phyloP scores from a whole-genome alignment of 495 filamentous ascomycete species.

The Recurvomyces mirabilis region DNA sequence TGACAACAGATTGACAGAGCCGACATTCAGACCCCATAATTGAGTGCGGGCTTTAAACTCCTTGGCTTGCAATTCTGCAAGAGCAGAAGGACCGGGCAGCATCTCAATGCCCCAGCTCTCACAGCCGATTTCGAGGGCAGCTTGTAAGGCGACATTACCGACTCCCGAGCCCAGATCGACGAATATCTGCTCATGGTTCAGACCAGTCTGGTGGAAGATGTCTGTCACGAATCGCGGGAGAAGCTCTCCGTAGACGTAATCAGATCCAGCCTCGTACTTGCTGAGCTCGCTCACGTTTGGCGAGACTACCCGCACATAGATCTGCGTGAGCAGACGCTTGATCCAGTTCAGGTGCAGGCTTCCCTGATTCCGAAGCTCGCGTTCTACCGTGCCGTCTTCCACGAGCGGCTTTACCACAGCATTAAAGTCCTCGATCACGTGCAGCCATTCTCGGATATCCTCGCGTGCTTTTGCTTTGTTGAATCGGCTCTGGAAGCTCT shows the following conservation, averaged over 20 bases:
- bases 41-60: slow-evolving; percentile 77
- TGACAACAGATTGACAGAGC: slow-evolving; percentile 64
- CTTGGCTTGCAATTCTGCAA: slow-evolving; percentile 24
- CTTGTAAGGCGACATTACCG: slow-evolving; percentile 89
- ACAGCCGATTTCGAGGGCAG: slow-evolving; percentile 83
- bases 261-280: slow-evolving; percentile 73
- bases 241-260: slow-evolving; percentile 91
- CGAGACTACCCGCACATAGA: slow-evolving; percentile 84
- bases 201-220: slow-evolving; percentile 64
- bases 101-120: slow-evolving; percentile 95
- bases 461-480: slow-evolving; percentile 53
- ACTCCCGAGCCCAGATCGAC: slow-evolving; percentile 92
- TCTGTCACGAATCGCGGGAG: slow-evolving; percentile 70
- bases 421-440: slow-evolving; percentile 68
- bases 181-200: slow-evolving; percentile 73
- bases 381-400: slow-evolving; percentile 52
- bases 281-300: slow-evolving; percentile 70
- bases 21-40: slow-evolving; percentile 77
- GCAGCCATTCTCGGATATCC: slow-evolving; percentile 55
- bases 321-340: slow-evolving; percentile 73
- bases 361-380: slow-evolving; percentile 53
- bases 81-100: slow-evolving; percentile 42
- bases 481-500: slow-evolving; percentile 60
- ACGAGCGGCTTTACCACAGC: slow-evolving; percentile 24
- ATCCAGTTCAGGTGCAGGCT: slow-evolving; percentile 57